Evolutionary conservation across 345 rosid genomes (phyloP).

Genomic region (Euclidium syriacum): DNA sequence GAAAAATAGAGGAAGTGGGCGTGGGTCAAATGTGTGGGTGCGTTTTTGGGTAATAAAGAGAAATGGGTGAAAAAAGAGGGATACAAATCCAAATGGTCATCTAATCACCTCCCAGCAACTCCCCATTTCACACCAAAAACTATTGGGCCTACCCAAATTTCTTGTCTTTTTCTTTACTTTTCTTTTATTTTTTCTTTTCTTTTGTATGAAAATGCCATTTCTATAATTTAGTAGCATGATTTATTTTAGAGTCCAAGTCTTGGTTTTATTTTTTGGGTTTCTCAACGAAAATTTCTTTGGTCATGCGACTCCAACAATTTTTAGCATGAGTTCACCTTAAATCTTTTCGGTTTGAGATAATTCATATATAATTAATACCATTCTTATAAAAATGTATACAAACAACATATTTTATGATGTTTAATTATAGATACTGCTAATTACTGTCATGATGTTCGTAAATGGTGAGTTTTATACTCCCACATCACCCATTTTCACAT

Average conservation of each 20-base stretch:
- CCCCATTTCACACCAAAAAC: constrained; percentile 12
- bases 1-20: constrained; percentile 15
- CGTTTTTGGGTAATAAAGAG: constrained; percentile 21
- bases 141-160: constrained; percentile 14
- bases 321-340: not conserved
- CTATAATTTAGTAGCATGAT: not conserved
- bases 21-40: constrained; percentile 31
- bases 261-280: no score
- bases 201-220: constrained; percentile 1
- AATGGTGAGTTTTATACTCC: no score
- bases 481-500: no score
- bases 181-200: not conserved
- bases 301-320: not conserved
- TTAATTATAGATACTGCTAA: no score
- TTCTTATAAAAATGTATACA: not conserved
- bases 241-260: not conserved
- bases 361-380: no score
- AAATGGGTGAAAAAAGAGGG: constrained; percentile 11
- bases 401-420: no score
- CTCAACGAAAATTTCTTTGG: not conserved
- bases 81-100: constrained; percentile 32
- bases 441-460: no score
- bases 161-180: not conserved
- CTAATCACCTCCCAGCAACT: constrained; percentile 34
- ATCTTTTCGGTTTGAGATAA: no score